Conservation (phyloP, 257 asterid species). For the Solanum pimpinellifolium region DNA sequence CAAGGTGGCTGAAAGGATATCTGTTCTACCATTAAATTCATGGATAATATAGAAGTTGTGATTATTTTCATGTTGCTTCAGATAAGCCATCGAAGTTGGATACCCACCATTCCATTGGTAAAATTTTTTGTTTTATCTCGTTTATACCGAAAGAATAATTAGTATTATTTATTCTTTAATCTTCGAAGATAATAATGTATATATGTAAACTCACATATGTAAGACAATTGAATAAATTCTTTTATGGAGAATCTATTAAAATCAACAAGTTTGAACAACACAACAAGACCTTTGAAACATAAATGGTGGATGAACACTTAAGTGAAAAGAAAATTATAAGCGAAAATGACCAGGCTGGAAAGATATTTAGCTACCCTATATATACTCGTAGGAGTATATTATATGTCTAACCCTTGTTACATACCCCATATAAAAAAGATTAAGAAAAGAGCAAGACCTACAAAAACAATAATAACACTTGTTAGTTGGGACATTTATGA, state of each 20-base stretch:
- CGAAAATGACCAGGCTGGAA: background rate
- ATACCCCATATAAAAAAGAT: background rate
- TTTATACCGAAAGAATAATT: too few species aligned
- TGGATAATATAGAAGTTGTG: too few species aligned
- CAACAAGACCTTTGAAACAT: background rate
- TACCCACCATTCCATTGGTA: too few species aligned
- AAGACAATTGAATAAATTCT: background rate
- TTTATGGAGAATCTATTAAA: background rate
- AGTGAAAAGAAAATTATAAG: background rate
- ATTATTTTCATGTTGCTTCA: too few species aligned
- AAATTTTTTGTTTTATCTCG: too few species aligned
- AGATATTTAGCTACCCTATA: background rate
- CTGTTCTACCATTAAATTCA: too few species aligned
- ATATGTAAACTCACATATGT: too few species aligned
- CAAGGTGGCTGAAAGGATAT: too few species aligned
- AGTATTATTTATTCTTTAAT: too few species aligned
- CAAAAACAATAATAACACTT: background rate
- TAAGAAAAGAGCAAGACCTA: background rate
- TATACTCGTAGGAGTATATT: background rate
- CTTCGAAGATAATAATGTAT: too few species aligned
- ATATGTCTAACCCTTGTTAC: background rate
- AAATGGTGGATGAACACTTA: too few species aligned
- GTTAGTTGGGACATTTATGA: background rate
- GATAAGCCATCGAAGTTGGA: too few species aligned
- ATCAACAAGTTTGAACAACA: background rate